Percentiles rank a stretch among this genome's conserved stretches.
These are phyloP conservation scores for Cokeromyces recurvatus DNA, from an alignment of 371 early-diverging fungal species.

Conservation along the genomic window DNA sequence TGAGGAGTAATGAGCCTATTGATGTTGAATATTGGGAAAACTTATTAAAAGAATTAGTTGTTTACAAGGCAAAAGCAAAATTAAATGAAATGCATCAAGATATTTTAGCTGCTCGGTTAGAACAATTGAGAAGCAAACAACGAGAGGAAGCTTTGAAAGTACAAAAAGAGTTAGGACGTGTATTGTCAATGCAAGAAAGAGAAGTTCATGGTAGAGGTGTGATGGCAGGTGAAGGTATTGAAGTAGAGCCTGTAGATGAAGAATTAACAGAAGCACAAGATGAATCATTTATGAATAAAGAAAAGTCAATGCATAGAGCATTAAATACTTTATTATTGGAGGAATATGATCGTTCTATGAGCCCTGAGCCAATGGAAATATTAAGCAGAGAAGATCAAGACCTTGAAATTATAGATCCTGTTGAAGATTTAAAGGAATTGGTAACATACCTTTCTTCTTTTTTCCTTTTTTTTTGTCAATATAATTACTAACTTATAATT, in stretches of 20 bases:
- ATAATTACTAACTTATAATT: no score
- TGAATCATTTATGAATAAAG: slow-evolving; percentile 11
- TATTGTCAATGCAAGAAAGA: slow-evolving; percentile 47
- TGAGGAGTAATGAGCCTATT: slow-evolving; percentile 66
- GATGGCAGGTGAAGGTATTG: slow-evolving; percentile 37
- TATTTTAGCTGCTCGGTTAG: slow-evolving; percentile 64
- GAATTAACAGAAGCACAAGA: slow-evolving; percentile 40
- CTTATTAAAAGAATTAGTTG: slow-evolving; percentile 66
- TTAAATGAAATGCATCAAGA: slow-evolving; percentile 71
- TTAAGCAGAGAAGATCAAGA: slow-evolving; percentile 54
- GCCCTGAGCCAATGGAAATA: slow-evolving; percentile 53
- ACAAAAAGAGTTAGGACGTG: slow-evolving; percentile 60
- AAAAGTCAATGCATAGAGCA: slow-evolving; percentile 9
- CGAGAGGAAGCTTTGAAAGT: slow-evolving; percentile 64
- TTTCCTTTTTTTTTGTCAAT: no score
- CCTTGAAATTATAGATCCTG: slow-evolving; percentile 54
- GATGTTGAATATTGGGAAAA: slow-evolving; percentile 97
- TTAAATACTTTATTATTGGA: slow-evolving; percentile 17
- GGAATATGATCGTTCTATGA: slow-evolving; percentile 61
- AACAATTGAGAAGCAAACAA: slow-evolving; percentile 63
- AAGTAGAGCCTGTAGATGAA: slow-evolving; percentile 44
- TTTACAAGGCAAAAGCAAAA: slow-evolving; percentile 80
- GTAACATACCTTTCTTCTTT: slow-evolving; percentile 27
- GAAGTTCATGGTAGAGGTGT: slow-evolving; percentile 52
- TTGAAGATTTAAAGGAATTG: slow-evolving; percentile 56